phyloP scores from a whole-genome alignment of 768 basidiomycete genomes.

The Cystobasidium onofrii region DNA sequence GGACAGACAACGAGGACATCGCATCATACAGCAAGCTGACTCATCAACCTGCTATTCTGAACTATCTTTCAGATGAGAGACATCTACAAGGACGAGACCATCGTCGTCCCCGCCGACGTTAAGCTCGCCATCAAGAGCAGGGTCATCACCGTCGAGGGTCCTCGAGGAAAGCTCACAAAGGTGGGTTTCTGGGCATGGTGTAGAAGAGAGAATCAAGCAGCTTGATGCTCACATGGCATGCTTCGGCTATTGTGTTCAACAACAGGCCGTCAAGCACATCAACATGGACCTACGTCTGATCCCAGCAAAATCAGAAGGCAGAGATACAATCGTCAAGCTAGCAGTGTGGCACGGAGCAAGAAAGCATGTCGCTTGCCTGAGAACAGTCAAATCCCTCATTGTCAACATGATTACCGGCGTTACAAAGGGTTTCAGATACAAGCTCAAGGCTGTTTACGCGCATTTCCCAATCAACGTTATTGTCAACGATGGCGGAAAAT shows the following conservation, averaged over 20 bases:
- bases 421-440: constrained; percentile 98
- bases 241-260: too few relatives aligned
- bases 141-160: constrained; percentile 80
- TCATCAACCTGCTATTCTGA: background rate
- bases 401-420: constrained; percentile 97
- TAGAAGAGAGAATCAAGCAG: too few relatives aligned
- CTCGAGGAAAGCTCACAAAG: constrained; percentile 84
- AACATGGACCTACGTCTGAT: constrained; percentile 47
- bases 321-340: constrained; percentile 65
- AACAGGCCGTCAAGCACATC: constrained; percentile 56
- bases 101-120: constrained; percentile 76
- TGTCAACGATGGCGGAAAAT: constrained; percentile 63
- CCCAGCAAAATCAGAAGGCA: constrained; percentile 52
- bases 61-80: constrained; percentile 19
- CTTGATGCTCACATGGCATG: background rate
- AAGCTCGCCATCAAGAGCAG: constrained; percentile 82
- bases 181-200: constrained; percentile 22
- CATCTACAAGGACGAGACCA: constrained; percentile 57
- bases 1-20: background rate
- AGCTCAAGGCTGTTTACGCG: constrained; percentile 99
- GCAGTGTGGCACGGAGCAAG: constrained; percentile 97
- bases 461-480: constrained; percentile 96
- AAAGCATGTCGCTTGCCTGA: constrained; percentile 96
- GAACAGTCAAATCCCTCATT: constrained; percentile 89
- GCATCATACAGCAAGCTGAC: constrained; percentile 8